Evolutionary conservation across 495 filamentous ascomycete genomes (phyloP), one percentile per base, ranked within the genome.

Genomic region (Trichoderma reesei): DNA sequence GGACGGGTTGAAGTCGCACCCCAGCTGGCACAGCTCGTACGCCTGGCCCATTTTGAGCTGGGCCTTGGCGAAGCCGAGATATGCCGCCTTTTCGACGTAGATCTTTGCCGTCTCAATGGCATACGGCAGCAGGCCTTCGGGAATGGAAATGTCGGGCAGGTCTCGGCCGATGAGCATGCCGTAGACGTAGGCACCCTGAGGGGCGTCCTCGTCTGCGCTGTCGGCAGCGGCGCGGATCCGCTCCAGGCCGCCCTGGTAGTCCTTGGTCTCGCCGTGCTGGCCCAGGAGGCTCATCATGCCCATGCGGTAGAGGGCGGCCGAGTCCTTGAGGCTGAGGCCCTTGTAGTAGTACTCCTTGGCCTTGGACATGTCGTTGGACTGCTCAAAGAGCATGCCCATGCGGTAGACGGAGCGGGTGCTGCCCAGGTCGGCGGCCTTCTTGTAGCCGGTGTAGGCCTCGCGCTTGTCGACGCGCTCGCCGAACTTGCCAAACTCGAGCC

Each of bases 401-500:
- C 94, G 84, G 75, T 98, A 98, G 72, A 98, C 90, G 41, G 95
- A 92, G 64, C 94, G 81, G n/a, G 90, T 88, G 78, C 89, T 96
- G n/a, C 91, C 91, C 65, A 88, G 87, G 64, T 95, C 88, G 56
- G 91, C 89, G n/a, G 94, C 88, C 66, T 88, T 80, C 61, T 83
- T 84, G 75, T 96, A 98, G 68, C 85, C 88, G 59, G 86, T 74
- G 72, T 92, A 98, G 18, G 94, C 94, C 74, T 96, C 93, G 68
- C 92, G 92, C 75, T 95, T 96, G 78, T 98, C 93, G 65, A 89
- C 79, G 20, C 89, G 85, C 67, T 85, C 84, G 26, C 90, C 90
- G 73, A 96, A 98, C 73, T 97, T 96, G 65, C 94, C 94, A 78
- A 98, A 98, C 73, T 98, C 94, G 39, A 96, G 80, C 95, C 94